Percentiles rank a stretch among this genome's conserved stretches.
phyloP scores from a whole-genome alignment of 805 yeast species.

The Candida sithepensis region DNA sequence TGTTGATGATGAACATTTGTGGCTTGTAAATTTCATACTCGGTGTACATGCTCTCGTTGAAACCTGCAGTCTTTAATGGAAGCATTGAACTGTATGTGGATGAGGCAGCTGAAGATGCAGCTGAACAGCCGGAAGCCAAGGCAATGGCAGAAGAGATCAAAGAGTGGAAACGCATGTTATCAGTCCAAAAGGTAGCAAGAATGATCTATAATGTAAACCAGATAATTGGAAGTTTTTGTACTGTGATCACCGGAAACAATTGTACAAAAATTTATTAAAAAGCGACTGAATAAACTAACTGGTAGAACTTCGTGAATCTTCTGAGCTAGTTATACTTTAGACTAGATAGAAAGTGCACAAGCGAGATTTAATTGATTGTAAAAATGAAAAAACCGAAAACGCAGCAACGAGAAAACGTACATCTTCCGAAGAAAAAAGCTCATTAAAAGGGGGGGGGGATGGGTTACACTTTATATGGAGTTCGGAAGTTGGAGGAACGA shows the following conservation, averaged over 20 bases:
- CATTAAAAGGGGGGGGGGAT: background rate
- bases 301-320: too few species aligned
- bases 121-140: slow-evolving; percentile 5
- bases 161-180: slow-evolving; percentile 2
- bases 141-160: slow-evolving; percentile 2
- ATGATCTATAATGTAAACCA: background rate
- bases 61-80: slow-evolving; percentile 10
- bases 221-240: background rate
- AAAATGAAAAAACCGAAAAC: background rate
- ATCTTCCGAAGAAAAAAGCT: background rate
- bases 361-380: too few species aligned
- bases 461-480: background rate
- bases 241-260: background rate
- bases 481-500: background rate
- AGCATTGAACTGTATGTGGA: background rate
- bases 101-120: slow-evolving; percentile 4
- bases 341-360: too few species aligned
- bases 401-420: background rate
- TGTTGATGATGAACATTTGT: slow-evolving; percentile 50
- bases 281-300: background rate
- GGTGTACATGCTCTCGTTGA: slow-evolving; percentile 9
- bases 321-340: too few species aligned
- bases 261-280: background rate
- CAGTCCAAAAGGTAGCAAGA: background rate
- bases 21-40: slow-evolving; percentile 40